These are phyloP conservation scores for Aquilaria sinensis DNA, from an alignment of 345 rosid genomes.

Conservation along the genomic window DNA sequence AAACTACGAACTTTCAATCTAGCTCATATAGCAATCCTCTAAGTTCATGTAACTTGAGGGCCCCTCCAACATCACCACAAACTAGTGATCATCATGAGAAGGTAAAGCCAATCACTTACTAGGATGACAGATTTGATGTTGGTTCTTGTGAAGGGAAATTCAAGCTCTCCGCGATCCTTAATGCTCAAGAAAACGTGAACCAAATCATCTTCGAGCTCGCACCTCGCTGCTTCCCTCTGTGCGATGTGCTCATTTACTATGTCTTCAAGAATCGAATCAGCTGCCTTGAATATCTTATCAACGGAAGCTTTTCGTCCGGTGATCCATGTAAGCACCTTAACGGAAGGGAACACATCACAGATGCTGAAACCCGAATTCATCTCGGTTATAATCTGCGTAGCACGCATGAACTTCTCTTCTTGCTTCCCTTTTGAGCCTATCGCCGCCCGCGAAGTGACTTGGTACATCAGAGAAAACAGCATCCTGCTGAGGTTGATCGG, in stretches of 20 bases:
- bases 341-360: not conserved
- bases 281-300: not conserved
- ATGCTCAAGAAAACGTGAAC: no score
- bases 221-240: not conserved
- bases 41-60: no score
- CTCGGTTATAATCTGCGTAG: not conserved
- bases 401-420: not conserved
- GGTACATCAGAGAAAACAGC: not conserved
- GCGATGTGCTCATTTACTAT: not conserved
- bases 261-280: not conserved
- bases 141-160: no score
- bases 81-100: no score
- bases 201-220: not conserved
- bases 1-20: no score
- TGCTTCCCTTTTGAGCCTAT: not conserved
- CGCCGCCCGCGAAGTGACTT: slow-evolving; percentile 2
- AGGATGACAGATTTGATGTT: no score
- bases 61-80: no score
- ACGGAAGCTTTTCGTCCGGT: not conserved
- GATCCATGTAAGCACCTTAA: not conserved
- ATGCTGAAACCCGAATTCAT: slow-evolving; percentile 5
- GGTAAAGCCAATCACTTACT: no score
- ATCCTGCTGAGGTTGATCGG: not conserved
- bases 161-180: no score
- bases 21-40: no score